These are phyloP conservation scores for Xerocomus spinulosus DNA, from an alignment of 768 basidiomycete genomes.

Conservation along the genomic window DNA sequence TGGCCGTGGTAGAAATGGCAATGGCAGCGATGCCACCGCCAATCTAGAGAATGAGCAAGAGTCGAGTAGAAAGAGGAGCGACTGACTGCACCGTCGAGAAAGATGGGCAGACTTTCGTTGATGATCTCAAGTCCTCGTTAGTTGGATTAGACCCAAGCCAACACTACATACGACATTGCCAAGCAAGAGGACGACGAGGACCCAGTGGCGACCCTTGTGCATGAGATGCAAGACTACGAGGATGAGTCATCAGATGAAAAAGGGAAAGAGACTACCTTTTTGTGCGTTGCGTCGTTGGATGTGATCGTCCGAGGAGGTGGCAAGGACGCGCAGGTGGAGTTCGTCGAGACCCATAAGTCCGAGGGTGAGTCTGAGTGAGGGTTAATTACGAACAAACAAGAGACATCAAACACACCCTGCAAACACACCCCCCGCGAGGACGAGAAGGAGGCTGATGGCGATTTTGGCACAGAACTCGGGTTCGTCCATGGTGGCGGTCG, in stretches of 20 bases:
- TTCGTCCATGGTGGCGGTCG: constrained; percentile 34
- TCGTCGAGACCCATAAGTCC: constrained; percentile 94
- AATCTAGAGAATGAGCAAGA: constrained; percentile 41
- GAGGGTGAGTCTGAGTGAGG: constrained; percentile 62
- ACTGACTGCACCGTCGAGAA: constrained; percentile 64
- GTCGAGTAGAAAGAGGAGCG: constrained; percentile 55
- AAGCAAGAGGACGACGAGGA: constrained; percentile 86
- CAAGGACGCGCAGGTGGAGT: constrained; percentile 81
- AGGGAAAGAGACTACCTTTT: constrained; percentile 43
- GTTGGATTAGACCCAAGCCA: too few relatives aligned
- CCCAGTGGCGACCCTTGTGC: constrained; percentile 81
- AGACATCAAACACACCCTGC: constrained; percentile 60
- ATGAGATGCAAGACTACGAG: constrained; percentile 49
- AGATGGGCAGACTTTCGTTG: constrained; percentile 81
- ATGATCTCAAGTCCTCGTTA: too few relatives aligned
- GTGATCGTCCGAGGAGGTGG: constrained; percentile 72
- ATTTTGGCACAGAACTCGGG: constrained; percentile 76
- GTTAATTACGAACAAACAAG: neutral
- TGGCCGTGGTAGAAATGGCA: constrained; percentile 64
- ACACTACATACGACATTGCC: constrained; percentile 81
- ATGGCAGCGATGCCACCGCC: constrained; percentile 75
- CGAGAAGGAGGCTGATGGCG: constrained; percentile 58
- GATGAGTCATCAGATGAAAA: neutral
- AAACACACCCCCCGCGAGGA: constrained; percentile 86
- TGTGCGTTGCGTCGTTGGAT: constrained; percentile 65